These are phyloP conservation scores for Oxytropis ochrocephala DNA, from an alignment of 306 rosid species.

Conservation along the genomic window DNA sequence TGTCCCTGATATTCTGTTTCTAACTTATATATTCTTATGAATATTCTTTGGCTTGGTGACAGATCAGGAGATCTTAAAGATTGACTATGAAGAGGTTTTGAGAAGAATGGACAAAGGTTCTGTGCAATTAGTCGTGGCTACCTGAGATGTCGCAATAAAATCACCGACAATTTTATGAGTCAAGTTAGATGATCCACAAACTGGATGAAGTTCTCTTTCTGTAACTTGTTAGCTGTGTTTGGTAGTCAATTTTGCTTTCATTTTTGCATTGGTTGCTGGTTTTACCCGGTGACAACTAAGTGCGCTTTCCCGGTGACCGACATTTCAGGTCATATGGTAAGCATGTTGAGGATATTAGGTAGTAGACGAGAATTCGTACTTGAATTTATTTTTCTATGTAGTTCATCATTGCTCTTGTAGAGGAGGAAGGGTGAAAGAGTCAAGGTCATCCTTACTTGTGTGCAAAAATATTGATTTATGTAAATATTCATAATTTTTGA, in stretches of 20 bases:
- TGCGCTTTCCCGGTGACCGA: neutral
- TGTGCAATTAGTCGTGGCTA: neutral
- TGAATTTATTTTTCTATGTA: neutral
- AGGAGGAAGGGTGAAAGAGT: too few species aligned
- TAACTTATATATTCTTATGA: neutral
- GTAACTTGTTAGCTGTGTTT: constrained; percentile 3
- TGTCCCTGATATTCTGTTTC: neutral
- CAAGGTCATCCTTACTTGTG: neutral
- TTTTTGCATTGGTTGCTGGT: constrained; percentile 5
- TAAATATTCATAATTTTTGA: neutral
- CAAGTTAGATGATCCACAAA: neutral
- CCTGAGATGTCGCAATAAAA: constrained; percentile 6
- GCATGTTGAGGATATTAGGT: constrained; percentile 8
- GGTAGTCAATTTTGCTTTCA: constrained; percentile 10
- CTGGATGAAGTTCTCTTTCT: neutral
- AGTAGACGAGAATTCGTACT: constrained; percentile 8
- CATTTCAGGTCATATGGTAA: neutral
- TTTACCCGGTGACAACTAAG: constrained; percentile 5
- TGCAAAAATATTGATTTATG: neutral
- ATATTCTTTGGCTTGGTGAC: constrained; percentile 19
- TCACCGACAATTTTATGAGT: neutral
- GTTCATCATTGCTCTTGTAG: constrained; percentile 6
- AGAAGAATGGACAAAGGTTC: neutral
- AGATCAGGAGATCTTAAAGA: constrained; percentile 43
- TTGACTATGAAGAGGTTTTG: constrained; percentile 34